A percentile compares a stretch with the other conserved stretches of the same genome.
phyloP scores from a whole-genome alignment of 768 basidiomycete species.

The Suillus weaverae region DNA sequence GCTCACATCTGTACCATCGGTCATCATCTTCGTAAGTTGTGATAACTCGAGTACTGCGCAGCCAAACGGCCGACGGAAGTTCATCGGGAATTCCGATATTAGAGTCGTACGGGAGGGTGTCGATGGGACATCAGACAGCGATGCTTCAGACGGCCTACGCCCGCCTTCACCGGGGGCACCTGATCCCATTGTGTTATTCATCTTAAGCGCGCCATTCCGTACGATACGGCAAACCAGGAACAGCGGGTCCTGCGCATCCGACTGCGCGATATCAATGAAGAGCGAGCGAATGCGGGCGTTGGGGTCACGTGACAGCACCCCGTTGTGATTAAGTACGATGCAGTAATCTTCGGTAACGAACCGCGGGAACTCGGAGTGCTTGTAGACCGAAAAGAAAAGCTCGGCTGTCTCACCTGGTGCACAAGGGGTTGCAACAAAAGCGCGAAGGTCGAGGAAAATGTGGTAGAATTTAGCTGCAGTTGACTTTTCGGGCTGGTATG shows the following conservation, averaged over 20 bases:
- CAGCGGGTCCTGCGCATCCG: conserved; percentile 83
- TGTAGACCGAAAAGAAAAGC: conserved; percentile 91
- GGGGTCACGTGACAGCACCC: conserved; percentile 80
- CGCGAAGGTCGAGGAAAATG: conserved; percentile 85
- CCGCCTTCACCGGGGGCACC: conserved; percentile 42
- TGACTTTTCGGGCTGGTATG: conserved; percentile 33
- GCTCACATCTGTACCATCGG: conserved; percentile 63
- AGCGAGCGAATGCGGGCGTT: conserved; percentile 76
- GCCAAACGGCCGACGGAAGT: conserved; percentile 89
- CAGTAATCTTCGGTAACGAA: conserved; percentile 96
- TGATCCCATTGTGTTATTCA: conserved; percentile 56
- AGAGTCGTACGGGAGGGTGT: conserved; percentile 28
- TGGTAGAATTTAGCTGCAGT: conserved; percentile 79
- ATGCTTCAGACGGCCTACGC: conserved; percentile 57
- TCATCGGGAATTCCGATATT: conserved; percentile 37
- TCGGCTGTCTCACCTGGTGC: conserved; percentile 90
- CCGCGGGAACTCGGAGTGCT: conserved; percentile 67
- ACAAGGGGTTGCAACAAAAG: conserved; percentile 90
- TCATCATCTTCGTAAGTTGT: conserved; percentile 66
- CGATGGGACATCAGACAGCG: conserved; percentile 33
- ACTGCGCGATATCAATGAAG: conserved; percentile 84
- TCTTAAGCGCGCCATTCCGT: conserved; percentile 82
- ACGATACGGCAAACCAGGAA: conserved; percentile 91
- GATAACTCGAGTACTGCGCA: conserved; percentile 89
- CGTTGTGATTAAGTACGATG: conserved; percentile 87